Evolutionary conservation across 2,329 filamentous ascomycete genomes (phyloP).

Genomic region (Hypoxylon sp.): DNA sequence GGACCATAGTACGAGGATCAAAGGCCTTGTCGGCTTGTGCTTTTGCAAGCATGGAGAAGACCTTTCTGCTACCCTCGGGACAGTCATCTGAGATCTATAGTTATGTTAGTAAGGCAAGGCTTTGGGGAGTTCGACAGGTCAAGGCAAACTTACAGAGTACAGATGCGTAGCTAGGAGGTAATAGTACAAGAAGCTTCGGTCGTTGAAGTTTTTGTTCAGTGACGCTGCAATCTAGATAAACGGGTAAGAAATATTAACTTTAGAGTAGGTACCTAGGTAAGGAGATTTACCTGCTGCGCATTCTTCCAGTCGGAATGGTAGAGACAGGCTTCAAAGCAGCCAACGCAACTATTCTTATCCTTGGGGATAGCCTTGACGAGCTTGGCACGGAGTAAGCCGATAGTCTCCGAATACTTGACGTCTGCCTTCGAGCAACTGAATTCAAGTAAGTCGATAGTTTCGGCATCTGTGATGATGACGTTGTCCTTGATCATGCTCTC

Average conservation of each 20-base stretch:
- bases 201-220: conserved; percentile 63
- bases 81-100: conserved; percentile 45
- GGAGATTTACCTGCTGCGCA: conserved; percentile 63
- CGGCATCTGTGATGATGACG: conserved; percentile 61
- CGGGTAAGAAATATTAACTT: too few species aligned
- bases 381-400: conserved; percentile 63
- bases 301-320: conserved; percentile 67
- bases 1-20: conserved; percentile 36
- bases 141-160: conserved; percentile 59
- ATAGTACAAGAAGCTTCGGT: conserved; percentile 64
- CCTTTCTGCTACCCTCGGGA: conserved; percentile 61
- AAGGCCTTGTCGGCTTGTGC: conserved; percentile 46
- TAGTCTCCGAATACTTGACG: conserved; percentile 58
- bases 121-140: neutral
- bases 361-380: conserved; percentile 66
- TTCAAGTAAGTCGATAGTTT: conserved; percentile 66
- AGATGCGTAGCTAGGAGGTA: conserved; percentile 66
- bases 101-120: conserved; percentile 18
- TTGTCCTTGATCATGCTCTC: conserved; percentile 61
- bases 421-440: conserved; percentile 62
- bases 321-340: conserved; percentile 65
- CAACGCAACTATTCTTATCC: conserved; percentile 55
- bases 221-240: conserved; percentile 63
- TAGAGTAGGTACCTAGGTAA: neutral
- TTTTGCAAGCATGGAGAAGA: conserved; percentile 64